A percentile compares a stretch with the other conserved stretches of the same genome.
Evolutionary conservation across 2,329 filamentous ascomycete species (phyloP).

Genomic region (Verticillium longisporum): DNA sequence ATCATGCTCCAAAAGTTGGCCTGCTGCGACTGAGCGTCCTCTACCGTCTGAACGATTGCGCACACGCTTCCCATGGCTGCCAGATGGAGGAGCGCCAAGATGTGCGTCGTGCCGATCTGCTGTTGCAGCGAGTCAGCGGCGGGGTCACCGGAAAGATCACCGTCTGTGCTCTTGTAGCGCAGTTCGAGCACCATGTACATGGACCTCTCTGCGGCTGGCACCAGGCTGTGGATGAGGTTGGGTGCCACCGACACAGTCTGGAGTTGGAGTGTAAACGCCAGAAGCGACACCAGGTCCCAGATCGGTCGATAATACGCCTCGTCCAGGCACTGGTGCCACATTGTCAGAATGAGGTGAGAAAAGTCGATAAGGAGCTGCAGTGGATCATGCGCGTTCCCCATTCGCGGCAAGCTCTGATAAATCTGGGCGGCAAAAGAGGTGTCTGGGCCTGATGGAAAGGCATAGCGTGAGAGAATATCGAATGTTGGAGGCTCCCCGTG

Average conservation of each 20-base stretch:
- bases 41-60: constrained; percentile 21
- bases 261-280: constrained; percentile 57
- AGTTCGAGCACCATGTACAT: constrained; percentile 53
- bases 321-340: constrained; percentile 63
- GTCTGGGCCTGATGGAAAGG: constrained; percentile 56
- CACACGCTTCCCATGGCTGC: constrained; percentile 54
- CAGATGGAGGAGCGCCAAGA: constrained; percentile 60
- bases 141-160: constrained; percentile 32
- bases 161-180: constrained; percentile 41
- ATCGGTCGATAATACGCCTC: constrained; percentile 60
- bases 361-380: constrained; percentile 57
- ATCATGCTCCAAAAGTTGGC: constrained; percentile 61
- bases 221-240: constrained; percentile 49
- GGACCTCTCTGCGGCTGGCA: constrained; percentile 50
- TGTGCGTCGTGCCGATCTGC: constrained; percentile 55
- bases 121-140: constrained; percentile 28
- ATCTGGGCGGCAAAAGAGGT: constrained; percentile 61
- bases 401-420: constrained; percentile 56
- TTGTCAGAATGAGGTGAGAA: constrained; percentile 52
- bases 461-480: constrained; percentile 58
- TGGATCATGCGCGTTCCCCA: constrained; percentile 41
- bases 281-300: constrained; percentile 55
- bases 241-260: constrained; percentile 54
- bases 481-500: constrained; percentile 55
- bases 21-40: constrained; percentile 21